These are phyloP conservation scores for Penicillium sp. DNA, from an alignment of 2,329 filamentous ascomycete genomes.

Conservation along the genomic window DNA sequence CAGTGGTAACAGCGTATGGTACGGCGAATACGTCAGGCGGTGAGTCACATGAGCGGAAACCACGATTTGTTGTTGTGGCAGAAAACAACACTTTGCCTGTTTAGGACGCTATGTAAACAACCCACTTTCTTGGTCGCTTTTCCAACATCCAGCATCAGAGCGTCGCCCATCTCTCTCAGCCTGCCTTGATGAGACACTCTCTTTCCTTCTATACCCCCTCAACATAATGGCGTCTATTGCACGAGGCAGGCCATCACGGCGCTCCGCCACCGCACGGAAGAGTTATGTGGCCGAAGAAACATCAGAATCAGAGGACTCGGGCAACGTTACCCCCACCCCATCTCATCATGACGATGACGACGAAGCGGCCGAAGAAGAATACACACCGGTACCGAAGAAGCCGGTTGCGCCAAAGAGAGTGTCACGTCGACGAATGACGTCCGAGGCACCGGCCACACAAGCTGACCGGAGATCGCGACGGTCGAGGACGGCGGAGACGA, in stretches of 20 bases:
- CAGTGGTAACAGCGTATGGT: constrained; percentile 8
- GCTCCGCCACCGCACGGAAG: constrained; percentile 66
- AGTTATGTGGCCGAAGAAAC: constrained; percentile 76
- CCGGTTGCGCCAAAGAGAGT: constrained; percentile 60
- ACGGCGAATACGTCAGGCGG: constrained; percentile 29
- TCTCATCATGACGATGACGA: constrained; percentile 56
- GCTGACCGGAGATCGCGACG: constrained; percentile 44
- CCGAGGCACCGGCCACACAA: constrained; percentile 48
- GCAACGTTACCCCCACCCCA: constrained; percentile 52
- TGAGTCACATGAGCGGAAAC: constrained; percentile 20
- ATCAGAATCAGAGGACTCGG: constrained; percentile 73
- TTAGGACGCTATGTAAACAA: constrained; percentile 46
- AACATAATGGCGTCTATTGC: constrained; percentile 46
- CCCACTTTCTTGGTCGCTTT: constrained; percentile 36
- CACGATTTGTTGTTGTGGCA: constrained; percentile 36
- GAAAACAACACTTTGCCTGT: constrained; percentile 38
- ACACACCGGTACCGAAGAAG: constrained; percentile 72
- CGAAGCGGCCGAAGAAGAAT: constrained; percentile 66
- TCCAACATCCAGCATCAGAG: constrained; percentile 21
- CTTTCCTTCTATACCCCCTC: constrained; percentile 21
- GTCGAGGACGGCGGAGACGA: constrained; percentile 53
- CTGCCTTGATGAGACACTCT: constrained; percentile 36
- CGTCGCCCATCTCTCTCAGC: constrained; percentile 21
- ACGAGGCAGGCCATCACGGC: constrained; percentile 61
- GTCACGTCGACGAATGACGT: constrained; percentile 59